Base-by-base conservation (phyloP, 73 alveolate genomes). In the Paramecium pentaurelia region DNA sequence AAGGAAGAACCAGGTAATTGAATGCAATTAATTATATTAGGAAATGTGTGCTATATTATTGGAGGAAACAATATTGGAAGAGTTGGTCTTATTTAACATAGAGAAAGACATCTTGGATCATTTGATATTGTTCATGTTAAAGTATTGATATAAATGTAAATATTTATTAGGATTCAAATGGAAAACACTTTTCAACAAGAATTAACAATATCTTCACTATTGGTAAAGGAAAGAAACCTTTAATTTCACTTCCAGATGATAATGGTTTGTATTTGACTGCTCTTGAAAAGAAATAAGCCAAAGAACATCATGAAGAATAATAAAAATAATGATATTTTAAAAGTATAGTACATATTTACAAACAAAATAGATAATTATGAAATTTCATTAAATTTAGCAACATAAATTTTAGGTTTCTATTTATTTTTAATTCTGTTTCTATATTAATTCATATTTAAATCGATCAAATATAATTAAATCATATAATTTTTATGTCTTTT, bases 41-140 rank as follows among this genome's bases (percentile, higher is more conserved):
- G 70, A 54, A 97, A 95, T 91, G 86, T 92, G 40, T 98, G 93
- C 93, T 90, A 96, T 93, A 88, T 96, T 77, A 90, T 83, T 25
- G 98, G 97, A 36, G 99, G 99, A 45, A 95, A 97, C 95, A 97
- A 96, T 93, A 93, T 91, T 92, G 99, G 99, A 30, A 96, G 99
- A 88, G 99, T 97, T 60, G 99, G 99, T 28, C 92, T 89, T 83
- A 96, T 98, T 95, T 93, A 94, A 47, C 97, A 97, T 86, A 93
- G 95, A 71, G 99, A 98, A 93, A 98, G 95, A 97, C 99, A 98
- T 86, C 98, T 96, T 7, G 99, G 99, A 22, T 93, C 98, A 71
- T 98, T 97, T 96, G 99, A 97, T 88, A 98, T 98, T 85, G 97
- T 95, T 85, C 99, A 96, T 95, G 93, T 92, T 45, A 93, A 85